Conservation (phyloP, 75 land plant genomes). For the Sequoiadendron giganteum region DNA sequence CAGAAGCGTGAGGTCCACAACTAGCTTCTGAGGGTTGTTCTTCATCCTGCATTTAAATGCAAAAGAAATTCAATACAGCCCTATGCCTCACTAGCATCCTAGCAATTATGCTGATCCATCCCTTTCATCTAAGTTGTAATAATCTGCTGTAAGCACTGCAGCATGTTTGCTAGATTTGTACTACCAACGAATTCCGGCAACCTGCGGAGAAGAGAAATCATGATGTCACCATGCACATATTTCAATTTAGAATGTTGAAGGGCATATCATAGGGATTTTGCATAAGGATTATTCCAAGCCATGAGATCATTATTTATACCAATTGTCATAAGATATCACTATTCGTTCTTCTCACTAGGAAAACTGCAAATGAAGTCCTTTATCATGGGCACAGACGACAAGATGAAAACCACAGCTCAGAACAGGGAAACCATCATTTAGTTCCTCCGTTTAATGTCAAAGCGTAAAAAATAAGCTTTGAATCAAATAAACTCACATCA, state of each 20-base stretch:
- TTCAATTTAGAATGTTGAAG: not conserved
- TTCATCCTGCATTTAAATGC: slow-evolving; percentile 65
- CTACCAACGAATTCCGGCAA: slow-evolving; percentile 72
- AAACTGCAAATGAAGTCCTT: not conserved
- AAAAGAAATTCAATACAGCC: slow-evolving; percentile 60
- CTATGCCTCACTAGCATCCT: slow-evolving; percentile 54
- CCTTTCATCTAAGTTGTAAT: slow-evolving; percentile 52
- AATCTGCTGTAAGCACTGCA: slow-evolving; percentile 71
- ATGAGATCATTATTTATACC: not conserved
- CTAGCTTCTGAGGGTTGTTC: slow-evolving; percentile 52
- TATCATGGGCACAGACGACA: not conserved
- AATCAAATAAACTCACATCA: slow-evolving; percentile 35
- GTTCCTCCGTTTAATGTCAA: not conserved
- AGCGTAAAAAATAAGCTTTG: not conserved
- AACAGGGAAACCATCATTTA: not conserved
- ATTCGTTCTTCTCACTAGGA: not conserved
- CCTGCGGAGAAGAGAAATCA: slow-evolving; percentile 16
- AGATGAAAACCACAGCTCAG: not conserved
- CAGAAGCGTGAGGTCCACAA: slow-evolving; percentile 67
- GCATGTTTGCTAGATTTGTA: slow-evolving; percentile 48
- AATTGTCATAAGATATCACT: not conserved
- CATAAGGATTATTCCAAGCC: not conserved
- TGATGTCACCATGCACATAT: not conserved
- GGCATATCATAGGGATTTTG: not conserved
- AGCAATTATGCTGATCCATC: slow-evolving; percentile 60